Conservation (phyloP, 345 rosid species). For the Populus deltoides region DNA sequence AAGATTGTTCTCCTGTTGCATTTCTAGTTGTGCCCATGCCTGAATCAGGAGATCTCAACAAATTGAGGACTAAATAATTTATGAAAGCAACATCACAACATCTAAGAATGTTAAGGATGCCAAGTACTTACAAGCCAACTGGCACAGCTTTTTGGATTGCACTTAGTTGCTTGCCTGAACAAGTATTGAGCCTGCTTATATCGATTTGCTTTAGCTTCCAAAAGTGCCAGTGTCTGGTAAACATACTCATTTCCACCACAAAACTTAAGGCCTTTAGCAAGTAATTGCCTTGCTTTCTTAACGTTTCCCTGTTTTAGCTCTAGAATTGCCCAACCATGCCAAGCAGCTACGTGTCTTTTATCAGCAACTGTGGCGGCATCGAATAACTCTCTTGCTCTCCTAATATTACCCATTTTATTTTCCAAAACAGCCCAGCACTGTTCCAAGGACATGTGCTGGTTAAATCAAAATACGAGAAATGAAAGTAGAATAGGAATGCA, state of each 20-base stretch:
- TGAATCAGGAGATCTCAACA: conserved; percentile 25
- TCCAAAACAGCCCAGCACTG: conserved; percentile 99
- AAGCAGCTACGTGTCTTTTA: conserved; percentile 81
- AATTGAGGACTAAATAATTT: conserved; percentile 5
- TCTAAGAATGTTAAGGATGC: conserved; percentile 1
- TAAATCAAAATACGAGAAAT: conserved; percentile 7
- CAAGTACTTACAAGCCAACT: conserved; percentile 92
- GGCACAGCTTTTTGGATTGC: conserved; percentile 87
- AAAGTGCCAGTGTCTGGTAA: conserved; percentile 78
- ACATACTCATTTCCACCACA: conserved; percentile 92
- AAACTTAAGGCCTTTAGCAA: conserved; percentile 78
- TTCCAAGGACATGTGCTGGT: conserved; percentile 18
- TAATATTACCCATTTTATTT: conserved; percentile 69
- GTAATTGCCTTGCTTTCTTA: conserved; percentile 89
- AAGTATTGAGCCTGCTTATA: conserved; percentile 74
- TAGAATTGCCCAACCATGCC: conserved; percentile 99
- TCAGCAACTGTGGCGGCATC: conserved; percentile 98
- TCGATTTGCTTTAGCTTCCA: conserved; percentile 78
- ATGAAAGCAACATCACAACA: background rate
- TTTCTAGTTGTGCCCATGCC: conserved; percentile 98
- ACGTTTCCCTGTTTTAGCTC: conserved; percentile 89
- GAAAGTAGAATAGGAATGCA: conserved; percentile 1
- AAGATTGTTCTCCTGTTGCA: conserved; percentile 68
- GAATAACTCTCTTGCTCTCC: conserved; percentile 85
- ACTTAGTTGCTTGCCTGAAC: conserved; percentile 86